Base-by-base conservation (phyloP, 1,139 yeast genomes). In the Yamadazyma triangularis region DNA sequence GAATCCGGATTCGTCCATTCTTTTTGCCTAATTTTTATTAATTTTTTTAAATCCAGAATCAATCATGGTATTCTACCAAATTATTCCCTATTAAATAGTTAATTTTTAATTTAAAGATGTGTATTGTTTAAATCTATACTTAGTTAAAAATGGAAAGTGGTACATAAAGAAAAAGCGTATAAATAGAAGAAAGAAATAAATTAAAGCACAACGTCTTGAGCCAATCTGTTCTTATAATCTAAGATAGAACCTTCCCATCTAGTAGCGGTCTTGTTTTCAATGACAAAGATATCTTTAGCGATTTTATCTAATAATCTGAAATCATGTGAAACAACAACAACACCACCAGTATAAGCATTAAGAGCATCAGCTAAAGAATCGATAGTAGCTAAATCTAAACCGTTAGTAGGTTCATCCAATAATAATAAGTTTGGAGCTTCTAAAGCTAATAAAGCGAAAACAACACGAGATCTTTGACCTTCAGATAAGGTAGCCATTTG, bases 391-490 rank as follows among this genome's bases (percentile, higher is more conserved):
- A 93, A 89, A 72, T 93, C 98, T 64, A 93, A 75, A 76, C 97
- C 98, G 76, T 91, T 91, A 49, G 98, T 91, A 77, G 98, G 98
- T 80, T 93, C 98, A 72, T 91, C 98, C 68, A 91, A 74, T 57
- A 91, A 71, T 52, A 91, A 73, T 65, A 91, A 86, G 67, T 91
- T 91, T 54, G 99, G 98, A 44, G 84, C 73, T 67, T 91, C 97
- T 48, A 91, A 75, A 29, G 98, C 98, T 53, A 91, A 75, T 49
- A 91, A 72, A 13, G 98, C 98, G 56, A 91, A 93, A 39, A 91
- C 98, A 45, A 91, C 98, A 69, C 98, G 83, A 42, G 97, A 88
- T 73, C 97, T 84, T 75, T 91, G 97, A 61, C 99, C 99, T 71
- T 91, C 98, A 13, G 97, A 88, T 46, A 93, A 70, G 14, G 98